A percentile compares a stretch with the other conserved stretches of the same genome.
Evolutionary conservation across 2,329 filamentous ascomycete species (phyloP).

Genomic region (Dactylellina leptospora): DNA sequence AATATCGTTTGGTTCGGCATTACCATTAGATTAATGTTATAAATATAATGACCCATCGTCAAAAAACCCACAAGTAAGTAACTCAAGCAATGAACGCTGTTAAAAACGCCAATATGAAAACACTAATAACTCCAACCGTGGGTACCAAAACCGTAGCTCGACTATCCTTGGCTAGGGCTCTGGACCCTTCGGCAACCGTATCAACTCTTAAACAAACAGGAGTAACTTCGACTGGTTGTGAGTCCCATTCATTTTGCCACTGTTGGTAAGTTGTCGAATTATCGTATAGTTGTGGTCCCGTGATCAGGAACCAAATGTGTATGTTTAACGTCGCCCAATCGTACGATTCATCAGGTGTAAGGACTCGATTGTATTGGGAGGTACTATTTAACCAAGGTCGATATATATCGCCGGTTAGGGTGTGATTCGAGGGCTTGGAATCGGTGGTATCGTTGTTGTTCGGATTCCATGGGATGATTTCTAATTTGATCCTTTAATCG

Average conservation of each 20-base stretch:
- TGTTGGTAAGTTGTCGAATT: not conserved
- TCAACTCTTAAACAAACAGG: not conserved
- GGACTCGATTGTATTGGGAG: not conserved
- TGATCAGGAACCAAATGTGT: not conserved
- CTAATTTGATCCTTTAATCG: no score
- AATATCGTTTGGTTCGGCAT: conserved; percentile 13
- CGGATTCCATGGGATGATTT: no score
- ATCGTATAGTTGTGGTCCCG: not conserved
- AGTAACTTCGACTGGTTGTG: not conserved
- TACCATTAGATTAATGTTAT: conserved; percentile 18
- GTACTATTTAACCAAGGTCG: not conserved
- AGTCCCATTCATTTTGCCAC: not conserved
- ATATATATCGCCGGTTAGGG: not conserved
- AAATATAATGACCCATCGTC: conserved; percentile 2
- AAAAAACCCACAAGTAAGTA: not conserved
- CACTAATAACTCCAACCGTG: not conserved
- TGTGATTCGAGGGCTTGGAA: no score
- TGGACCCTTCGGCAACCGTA: not conserved
- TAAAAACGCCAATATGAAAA: not conserved
- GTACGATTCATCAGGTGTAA: not conserved
- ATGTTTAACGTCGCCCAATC: not conserved
- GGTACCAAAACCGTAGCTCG: not conserved
- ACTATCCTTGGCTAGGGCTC: not conserved
- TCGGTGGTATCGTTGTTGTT: not conserved
- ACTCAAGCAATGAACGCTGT: not conserved